Base-by-base conservation (phyloP, 2,329 filamentous ascomycete genomes). In the Colletotrichum liriopes region DNA sequence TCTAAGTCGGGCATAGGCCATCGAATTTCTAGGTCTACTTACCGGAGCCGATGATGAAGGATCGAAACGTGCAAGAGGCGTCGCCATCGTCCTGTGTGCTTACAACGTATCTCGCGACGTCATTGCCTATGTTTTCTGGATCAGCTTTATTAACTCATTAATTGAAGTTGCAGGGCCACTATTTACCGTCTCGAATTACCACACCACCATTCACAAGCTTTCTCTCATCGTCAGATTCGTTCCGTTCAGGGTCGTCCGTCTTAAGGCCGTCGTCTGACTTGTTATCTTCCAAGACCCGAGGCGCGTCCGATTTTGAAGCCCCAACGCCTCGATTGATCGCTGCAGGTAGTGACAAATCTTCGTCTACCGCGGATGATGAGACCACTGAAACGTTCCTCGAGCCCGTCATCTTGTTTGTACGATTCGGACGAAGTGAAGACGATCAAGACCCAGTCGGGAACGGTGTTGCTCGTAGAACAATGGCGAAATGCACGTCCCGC, bases 41-140 rank as follows among this genome's bases (percentile, higher is more conserved):
- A 72, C 70, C 70, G 7, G 70, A 72, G 39, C 70, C 70, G 14
- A 72, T 72, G 41, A 72, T 58, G 70, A 72, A 72, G 14, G 65
- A 72, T 1, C 70, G 41, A 3, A 72, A 72, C 9, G 70, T 72
- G 12, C 58, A 64, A 12, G 62, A 61, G 6, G n/a, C 54, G 26
- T 72, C 70, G 26, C 54, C 60, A 5, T 72, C 65, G 12, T 72
- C 70, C 51, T 72, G 70, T 6, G 55, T 69, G 18, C 54, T 61
- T 23, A 72, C 70, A 8, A 72, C 65, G 2, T 72, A 72, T 63
- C 70, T 63, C 5, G 70, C 70, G 5, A 72, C 65, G 49, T 72
- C 70, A 41, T 72, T 68, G 23, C 70, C 66, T 68, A 11, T 6
- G 14, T 9, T 18, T 12, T 9, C 4, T 11, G 14, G 32, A 9